Evolutionary conservation across 177 flowering plant genomes (phyloP), one percentile per base, ranked within the genome.

Genomic region (Vitis hybrid): DNA sequence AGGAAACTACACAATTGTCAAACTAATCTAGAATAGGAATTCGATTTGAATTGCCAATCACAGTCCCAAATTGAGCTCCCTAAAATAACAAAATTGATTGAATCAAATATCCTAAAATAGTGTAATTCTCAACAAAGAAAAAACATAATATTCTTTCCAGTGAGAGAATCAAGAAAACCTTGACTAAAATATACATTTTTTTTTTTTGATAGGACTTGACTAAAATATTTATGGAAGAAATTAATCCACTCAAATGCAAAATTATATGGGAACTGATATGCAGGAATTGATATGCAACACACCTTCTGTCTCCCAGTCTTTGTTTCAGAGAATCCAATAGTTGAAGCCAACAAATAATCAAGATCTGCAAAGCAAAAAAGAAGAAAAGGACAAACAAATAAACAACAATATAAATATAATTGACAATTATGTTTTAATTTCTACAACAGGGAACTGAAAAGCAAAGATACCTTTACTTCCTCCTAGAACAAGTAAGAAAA

Each of bases 391-490:
- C 10, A 62, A 22, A 62, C 2, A 56, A 15, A 70, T 48, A 3
- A 48, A 39, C 11, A 31, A 58, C 22, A 70, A 71, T 7, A 18
- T 11, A 49, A 20, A 53, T n/a, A 62, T 8, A 22, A 22, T 51
- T 10, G 5, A 3, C 15, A 71, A 58, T 10, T 62, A 60, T 3
- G 58, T 15, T 18, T 14, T 16, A 2, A 31, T 22, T 9, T 57
- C 16, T 39, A 12, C 15, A 13, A 39, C 1, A 60, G 48, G 8
- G 16, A 60, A 67, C 53, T 49, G 14, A 45, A 53, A 62, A 55
- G 19, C n/a, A 10, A 16, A 68, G 10, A 51, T 85, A 88, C 90
- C 92, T 85, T 77, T 69, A 73, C 72, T 80, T 74, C 86, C 92
- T 45, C 82, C 80, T 70, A 86, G 51, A 75, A 77, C 64, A 59